phyloP scores from a whole-genome alignment of 2,329 filamentous ascomycete genomes.

The Gaeumannomyces tritici region DNA sequence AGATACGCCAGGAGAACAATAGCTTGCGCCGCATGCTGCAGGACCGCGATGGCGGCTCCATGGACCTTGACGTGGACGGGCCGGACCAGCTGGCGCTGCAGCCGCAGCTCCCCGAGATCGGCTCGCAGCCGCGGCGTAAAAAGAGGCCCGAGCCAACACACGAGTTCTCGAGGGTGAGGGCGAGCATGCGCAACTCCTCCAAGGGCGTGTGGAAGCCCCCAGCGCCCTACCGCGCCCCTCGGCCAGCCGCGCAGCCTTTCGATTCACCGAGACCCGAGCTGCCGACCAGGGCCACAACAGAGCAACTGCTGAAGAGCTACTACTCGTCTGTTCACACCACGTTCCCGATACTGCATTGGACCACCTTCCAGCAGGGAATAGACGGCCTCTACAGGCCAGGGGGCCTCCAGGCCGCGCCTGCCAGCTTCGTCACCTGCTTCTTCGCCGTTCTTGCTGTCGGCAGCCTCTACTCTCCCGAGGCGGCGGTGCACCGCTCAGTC shows the following conservation, averaged over 20 bases:
- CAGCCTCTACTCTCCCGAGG: slow-evolving; percentile 57
- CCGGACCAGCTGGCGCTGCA: slow-evolving; percentile 35
- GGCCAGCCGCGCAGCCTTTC: slow-evolving; percentile 27
- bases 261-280: slow-evolving; percentile 47
- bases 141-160: slow-evolving; percentile 51
- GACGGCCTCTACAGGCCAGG: slow-evolving; percentile 65
- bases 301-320: slow-evolving; percentile 67
- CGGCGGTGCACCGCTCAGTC: slow-evolving; percentile 42
- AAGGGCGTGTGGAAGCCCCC: slow-evolving; percentile 75
- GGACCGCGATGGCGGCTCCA: slow-evolving; percentile 29
- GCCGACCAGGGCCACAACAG: slow-evolving; percentile 59
- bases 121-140: slow-evolving; percentile 54
- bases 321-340: slow-evolving; percentile 67
- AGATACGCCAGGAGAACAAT: slow-evolving; percentile 70
- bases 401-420: slow-evolving; percentile 48
- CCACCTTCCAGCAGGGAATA: slow-evolving; percentile 66
- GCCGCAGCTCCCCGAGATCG: slow-evolving; percentile 53
- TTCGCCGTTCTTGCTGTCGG: slow-evolving; percentile 80
- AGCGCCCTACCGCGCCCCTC: slow-evolving; percentile 51
- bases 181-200: slow-evolving; percentile 63
- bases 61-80: slow-evolving; percentile 24
- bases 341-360: slow-evolving; percentile 83
- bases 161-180: slow-evolving; percentile 62
- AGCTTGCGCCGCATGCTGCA: slow-evolving; percentile 59
- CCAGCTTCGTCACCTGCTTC: slow-evolving; percentile 69